These are phyloP conservation scores for Phytopythium aichiense DNA, from an alignment of 352 stramenopile species.

Conservation along the genomic window DNA sequence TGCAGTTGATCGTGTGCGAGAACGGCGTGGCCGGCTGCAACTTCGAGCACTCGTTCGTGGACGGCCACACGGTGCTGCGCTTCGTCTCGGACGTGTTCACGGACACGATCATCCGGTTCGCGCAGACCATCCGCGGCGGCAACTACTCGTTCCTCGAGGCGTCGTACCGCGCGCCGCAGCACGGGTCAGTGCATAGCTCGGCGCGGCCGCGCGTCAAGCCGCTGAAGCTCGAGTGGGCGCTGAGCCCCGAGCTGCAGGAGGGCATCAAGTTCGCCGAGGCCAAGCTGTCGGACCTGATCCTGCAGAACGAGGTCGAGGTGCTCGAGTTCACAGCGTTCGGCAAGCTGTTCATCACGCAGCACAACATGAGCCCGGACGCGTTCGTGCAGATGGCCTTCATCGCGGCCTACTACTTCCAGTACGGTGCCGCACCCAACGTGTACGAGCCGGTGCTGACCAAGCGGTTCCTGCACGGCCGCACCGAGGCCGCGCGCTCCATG, in stretches of 20 bases:
- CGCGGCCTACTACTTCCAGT: constrained; percentile 92
- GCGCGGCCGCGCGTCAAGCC: constrained; percentile 62
- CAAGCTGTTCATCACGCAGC: constrained; percentile 89
- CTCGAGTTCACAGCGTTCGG: constrained; percentile 93
- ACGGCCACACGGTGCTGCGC: constrained; percentile 94
- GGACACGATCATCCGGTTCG: constrained; percentile 91
- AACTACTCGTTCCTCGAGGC: constrained; percentile 74
- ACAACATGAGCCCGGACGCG: constrained; percentile 92
- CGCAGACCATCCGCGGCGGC: constrained; percentile 89
- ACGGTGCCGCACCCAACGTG: constrained; percentile 84
- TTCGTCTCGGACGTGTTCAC: constrained; percentile 90
- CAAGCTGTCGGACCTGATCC: constrained; percentile 92
- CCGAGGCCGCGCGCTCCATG: constrained; percentile 92
- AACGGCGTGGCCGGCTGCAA: constrained; percentile 94
- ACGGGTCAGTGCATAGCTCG: constrained; percentile 27
- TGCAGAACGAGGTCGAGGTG: constrained; percentile 91
- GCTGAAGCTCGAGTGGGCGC: constrained; percentile 90
- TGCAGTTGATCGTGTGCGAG: constrained; percentile 94
- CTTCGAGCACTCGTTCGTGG: constrained; percentile 97
- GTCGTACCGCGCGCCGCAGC: constrained; percentile 64
- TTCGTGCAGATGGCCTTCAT: constrained; percentile 96
- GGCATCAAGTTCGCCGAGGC: constrained; percentile 93
- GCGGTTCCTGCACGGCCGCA: constrained; percentile 92
- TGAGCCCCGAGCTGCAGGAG: constrained; percentile 77
- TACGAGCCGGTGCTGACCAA: constrained; percentile 97